Conservation (phyloP, 2,329 filamentous ascomycete genomes). For the Albophoma yamanashiensis region DNA sequence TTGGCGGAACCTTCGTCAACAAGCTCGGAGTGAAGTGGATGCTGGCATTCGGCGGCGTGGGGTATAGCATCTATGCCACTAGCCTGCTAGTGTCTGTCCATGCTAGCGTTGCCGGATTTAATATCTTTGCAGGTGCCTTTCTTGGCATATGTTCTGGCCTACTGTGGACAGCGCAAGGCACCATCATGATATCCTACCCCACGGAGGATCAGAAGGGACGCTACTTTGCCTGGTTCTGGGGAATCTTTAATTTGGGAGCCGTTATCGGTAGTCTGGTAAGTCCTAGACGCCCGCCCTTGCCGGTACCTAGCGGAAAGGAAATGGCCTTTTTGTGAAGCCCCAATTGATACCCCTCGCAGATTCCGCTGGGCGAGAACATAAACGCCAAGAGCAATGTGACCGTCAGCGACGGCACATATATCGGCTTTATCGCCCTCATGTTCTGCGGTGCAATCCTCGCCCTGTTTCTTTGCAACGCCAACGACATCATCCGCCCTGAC, state of each 20-base stretch:
- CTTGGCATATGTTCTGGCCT: conserved; percentile 71
- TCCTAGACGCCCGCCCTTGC: no score
- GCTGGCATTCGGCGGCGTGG: conserved; percentile 61
- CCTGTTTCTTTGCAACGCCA: conserved; percentile 60
- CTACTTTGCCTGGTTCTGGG: conserved; percentile 88
- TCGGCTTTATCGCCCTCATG: conserved; percentile 80
- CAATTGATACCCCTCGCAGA: no score
- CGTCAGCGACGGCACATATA: conserved; percentile 72
- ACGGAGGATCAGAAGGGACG: conserved; percentile 71
- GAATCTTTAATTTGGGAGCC: conserved; percentile 86
- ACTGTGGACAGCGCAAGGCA: conserved; percentile 73
- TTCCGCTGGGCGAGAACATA: conserved; percentile 60
- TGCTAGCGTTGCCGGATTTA: conserved; percentile 56
- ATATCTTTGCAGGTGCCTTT: conserved; percentile 64
- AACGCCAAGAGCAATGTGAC: conserved; percentile 34
- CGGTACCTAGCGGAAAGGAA: no score
- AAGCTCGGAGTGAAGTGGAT: conserved; percentile 59
- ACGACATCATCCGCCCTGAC: conserved; percentile 62
- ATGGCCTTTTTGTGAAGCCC: no score
- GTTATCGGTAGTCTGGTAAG: conserved; percentile 64
- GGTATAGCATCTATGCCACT: conserved; percentile 66
- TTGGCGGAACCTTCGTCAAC: conserved; percentile 70
- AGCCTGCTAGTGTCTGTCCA: conserved; percentile 63
- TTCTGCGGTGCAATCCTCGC: conserved; percentile 59
- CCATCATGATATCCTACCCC: conserved; percentile 86